Conservation (phyloP, 2,329 filamentous ascomycete genomes). For the Alternaria rosae region DNA sequence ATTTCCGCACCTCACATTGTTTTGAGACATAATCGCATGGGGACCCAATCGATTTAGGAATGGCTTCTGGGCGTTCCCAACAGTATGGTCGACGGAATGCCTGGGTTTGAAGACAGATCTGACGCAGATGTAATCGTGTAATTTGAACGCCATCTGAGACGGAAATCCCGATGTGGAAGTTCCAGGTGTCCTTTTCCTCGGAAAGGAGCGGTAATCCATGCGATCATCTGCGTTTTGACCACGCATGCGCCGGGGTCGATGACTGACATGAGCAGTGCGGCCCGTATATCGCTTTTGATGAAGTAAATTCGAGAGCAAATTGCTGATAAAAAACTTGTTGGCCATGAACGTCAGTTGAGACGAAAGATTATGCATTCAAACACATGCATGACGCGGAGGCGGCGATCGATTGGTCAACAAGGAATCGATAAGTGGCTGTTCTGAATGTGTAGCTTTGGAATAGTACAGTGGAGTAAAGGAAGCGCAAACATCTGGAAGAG, state of each 20-base stretch:
- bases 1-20: slow-evolving; percentile 20
- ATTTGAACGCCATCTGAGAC: slow-evolving; percentile 23
- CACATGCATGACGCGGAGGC: background rate
- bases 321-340: background rate
- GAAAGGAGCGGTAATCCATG: background rate
- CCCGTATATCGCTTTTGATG: background rate
- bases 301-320: background rate
- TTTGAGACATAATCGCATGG: slow-evolving; percentile 28
- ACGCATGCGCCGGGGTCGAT: background rate
- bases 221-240: background rate
- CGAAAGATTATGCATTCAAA: background rate
- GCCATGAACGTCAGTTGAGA: background rate
- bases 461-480: slow-evolving; percentile 8
- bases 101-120: slow-evolving; percentile 20
- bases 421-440: background rate
- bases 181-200: background rate
- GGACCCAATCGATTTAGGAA: slow-evolving; percentile 13
- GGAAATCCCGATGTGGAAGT: background rate
- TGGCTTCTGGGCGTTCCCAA: slow-evolving; percentile 20
- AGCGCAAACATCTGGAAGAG: slow-evolving; percentile 24
- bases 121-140: slow-evolving; percentile 14
- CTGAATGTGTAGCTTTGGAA: slow-evolving; percentile 14
- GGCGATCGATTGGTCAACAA: background rate
- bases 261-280: background rate
- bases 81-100: slow-evolving; percentile 20